Evolutionary conservation across 495 filamentous ascomycete genomes (phyloP).

Genomic region (Aspergillus diversus): DNA sequence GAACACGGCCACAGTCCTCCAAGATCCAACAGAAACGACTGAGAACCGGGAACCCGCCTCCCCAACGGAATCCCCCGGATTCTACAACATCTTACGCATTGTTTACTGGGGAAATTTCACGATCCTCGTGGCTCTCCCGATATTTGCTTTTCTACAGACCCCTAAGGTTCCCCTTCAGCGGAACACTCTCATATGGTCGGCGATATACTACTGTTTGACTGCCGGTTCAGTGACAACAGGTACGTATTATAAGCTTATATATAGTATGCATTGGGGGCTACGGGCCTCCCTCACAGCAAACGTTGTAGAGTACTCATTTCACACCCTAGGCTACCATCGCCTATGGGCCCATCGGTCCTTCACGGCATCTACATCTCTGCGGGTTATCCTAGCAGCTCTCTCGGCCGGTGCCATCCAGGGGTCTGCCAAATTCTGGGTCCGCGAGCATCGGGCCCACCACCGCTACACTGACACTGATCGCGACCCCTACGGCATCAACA

Average conservation of each 20-base stretch:
- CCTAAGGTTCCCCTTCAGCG: neutral
- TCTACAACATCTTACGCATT: too few relatives aligned
- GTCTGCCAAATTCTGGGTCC: constrained; percentile 88
- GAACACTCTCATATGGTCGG: neutral
- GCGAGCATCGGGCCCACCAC: constrained; percentile 89
- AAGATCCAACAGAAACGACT: too few relatives aligned
- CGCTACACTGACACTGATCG: constrained; percentile 94
- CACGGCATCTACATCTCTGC: constrained; percentile 73
- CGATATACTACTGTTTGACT: neutral
- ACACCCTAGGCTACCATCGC: constrained; percentile 68
- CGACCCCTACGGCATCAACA: constrained; percentile 91
- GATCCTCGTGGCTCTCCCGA: too few relatives aligned
- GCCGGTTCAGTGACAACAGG: neutral
- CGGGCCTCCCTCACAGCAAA: neutral
- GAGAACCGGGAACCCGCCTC: too few relatives aligned
- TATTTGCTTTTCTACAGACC: neutral
- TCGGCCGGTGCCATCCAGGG: constrained; percentile 89
- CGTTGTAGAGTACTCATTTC: neutral
- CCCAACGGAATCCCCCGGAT: too few relatives aligned
- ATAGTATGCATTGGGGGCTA: neutral
- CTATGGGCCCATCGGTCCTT: constrained; percentile 88
- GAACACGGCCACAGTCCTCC: too few relatives aligned
- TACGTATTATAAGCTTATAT: neutral
- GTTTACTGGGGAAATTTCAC: too few relatives aligned
- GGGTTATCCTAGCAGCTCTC: constrained; percentile 79